A percentile compares a stretch with the other conserved stretches of the same genome.
phyloP scores from a whole-genome alignment of 768 basidiomycete genomes.

The Russula earlei region DNA sequence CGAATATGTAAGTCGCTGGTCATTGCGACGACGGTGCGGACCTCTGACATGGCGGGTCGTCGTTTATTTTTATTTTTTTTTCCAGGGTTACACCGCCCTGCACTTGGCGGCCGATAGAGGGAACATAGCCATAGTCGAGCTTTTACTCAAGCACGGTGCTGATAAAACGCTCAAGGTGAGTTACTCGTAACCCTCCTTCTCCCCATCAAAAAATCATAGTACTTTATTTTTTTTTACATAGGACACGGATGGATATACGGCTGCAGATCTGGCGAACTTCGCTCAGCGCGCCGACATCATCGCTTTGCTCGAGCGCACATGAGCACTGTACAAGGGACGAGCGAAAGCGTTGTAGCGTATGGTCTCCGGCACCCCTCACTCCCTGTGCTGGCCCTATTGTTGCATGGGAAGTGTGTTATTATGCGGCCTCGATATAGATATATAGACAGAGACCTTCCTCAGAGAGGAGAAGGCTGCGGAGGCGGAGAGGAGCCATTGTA shows the following conservation, averaged over 20 bases:
- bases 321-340: not conserved
- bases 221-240: no score
- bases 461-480: not conserved
- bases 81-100: constrained; percentile 77
- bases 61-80: not conserved
- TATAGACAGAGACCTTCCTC: no score
- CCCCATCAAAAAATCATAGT: constrained; percentile 11
- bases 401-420: no score
- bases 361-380: not conserved
- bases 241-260: constrained; percentile 61
- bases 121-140: constrained; percentile 41
- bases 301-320: constrained; percentile 25
- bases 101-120: constrained; percentile 87
- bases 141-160: constrained; percentile 57
- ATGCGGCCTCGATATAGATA: no score
- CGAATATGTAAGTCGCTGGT: constrained; percentile 49
- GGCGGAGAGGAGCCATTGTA: not conserved
- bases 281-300: constrained; percentile 50
- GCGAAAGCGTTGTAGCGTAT: not conserved
- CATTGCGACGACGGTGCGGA: no score
- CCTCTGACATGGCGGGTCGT: no score
- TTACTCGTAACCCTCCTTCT: not conserved
- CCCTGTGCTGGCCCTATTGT: no score
- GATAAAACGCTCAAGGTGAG: constrained; percentile 54
- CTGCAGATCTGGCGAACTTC: constrained; percentile 48